Base-by-base conservation (phyloP, 2,329 filamentous ascomycete species). In the Phyllachora maydis region DNA sequence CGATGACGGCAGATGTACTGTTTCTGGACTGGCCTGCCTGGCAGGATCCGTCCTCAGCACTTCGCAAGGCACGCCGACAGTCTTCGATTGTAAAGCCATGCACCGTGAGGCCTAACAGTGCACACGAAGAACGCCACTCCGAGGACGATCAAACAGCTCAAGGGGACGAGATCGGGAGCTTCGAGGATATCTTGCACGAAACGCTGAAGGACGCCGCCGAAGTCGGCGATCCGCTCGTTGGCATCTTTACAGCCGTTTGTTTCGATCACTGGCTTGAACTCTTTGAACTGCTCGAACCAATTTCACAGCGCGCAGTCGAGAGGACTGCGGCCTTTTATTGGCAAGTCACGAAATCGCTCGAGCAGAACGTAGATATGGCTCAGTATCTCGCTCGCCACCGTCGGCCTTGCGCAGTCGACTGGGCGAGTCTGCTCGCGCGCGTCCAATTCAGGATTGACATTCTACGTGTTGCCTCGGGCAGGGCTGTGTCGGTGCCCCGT, bases 241-340 rank as follows among this genome's bases (percentile, higher is more conserved):
- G 26, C 6, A 9, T 34, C 4, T 21, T 47, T 9, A 25, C 32
- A 4, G 30, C 37, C 11, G 22, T 32, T 5, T 36, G 34, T 2
- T 35, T 40, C 23, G 32, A 37, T 20, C 40, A 43, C 23, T 54
- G 50, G 49, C 30, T 38, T 5, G 41, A 44, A 3, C 39, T 52
- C 14, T 43, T 52, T 21, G 49, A 49, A 7, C 16, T 31, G 1
- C 23, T 47, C 11, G 26, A 35, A 4, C 23, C 31, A 5, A 28
- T 11, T 29, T 11, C 19, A 26, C 19, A 20, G 6, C 19, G n/a
- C 6, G 13, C 18, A 27, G 6, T 12, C 18, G 11, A 27, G 8
- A 28, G 31, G 7, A 31, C 26, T 4, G 17, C 24, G 3, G 27
- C 32, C 2, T 24, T 47, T 5, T 41, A 38, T 28, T 43, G 38